Base-by-base conservation (phyloP, 768 basidiomycete genomes). In the Phaeotremella skinneri region DNA sequence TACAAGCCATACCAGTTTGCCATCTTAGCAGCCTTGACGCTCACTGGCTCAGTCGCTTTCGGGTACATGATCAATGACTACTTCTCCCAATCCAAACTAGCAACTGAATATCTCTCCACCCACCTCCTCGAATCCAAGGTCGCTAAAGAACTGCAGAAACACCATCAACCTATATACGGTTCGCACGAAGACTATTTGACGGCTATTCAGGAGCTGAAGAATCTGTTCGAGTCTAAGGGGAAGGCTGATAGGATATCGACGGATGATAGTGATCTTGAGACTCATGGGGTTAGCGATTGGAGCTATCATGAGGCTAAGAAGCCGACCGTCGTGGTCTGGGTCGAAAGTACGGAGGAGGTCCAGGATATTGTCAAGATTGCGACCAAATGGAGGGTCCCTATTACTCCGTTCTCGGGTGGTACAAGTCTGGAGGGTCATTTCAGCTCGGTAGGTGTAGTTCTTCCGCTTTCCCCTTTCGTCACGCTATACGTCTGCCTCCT, bases 361-460 rank as follows among this genome's bases (percentile, higher is more conserved):
- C 85, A 90, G 55, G 82, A 83, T 58, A 80, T 90, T 50, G 86
- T 96, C 58, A 83, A 87, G 58, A 83, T 91, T 41, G 85, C 92
- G 0, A 80, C 83, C 45, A 85, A 85, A 72, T 87, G 85, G 73
- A 80, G 80, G 48, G 80, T 94, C 31, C 91, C 92, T 2, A 81
- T 94, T 26, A 84, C 84, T 16, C 84, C 90, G 2, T 92, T 87
- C 68, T 85, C 87, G 21, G 91, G 90, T 1, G 91, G 88, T 11
- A 94, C 90, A 0, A 87, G 86, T 68, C 80, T 93, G 13, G 91
- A 94, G 73, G 90, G 90, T 0, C 90, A 94, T 77, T 89, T 87
- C 61, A 83, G 84, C 49, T 88, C 87, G 27, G 88, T 89, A 63
- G 56, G 81, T 76, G 11, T 23, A 7, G 21, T 14, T 26, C 20